Evolutionary conservation across 805 yeast species (phyloP).

Genomic region (Wickerhamiella australiensis): DNA sequence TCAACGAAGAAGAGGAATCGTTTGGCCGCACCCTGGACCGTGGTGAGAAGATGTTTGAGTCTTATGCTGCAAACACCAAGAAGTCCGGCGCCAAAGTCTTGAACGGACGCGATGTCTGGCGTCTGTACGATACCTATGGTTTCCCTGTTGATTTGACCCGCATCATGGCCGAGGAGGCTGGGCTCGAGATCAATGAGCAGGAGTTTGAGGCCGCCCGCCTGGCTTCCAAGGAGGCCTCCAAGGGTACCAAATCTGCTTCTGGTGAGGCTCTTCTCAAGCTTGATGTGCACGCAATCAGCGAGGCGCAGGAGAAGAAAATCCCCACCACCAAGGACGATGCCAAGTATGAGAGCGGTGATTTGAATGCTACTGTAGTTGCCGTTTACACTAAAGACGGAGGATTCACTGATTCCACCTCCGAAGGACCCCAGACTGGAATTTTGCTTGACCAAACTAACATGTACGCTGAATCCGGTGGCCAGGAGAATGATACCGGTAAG

Average conservation of each 20-base stretch:
- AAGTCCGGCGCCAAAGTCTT: constrained; percentile 62
- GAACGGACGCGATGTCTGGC: constrained; percentile 94
- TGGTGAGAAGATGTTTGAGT: constrained; percentile 93
- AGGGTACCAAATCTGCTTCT: constrained; percentile 60
- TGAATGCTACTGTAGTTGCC: constrained; percentile 57
- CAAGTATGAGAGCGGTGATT: constrained; percentile 57
- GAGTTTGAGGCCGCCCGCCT: constrained; percentile 86
- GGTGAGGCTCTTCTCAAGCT: constrained; percentile 58
- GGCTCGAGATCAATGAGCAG: constrained; percentile 78
- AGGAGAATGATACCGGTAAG: constrained; percentile 90
- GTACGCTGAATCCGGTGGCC: constrained; percentile 99
- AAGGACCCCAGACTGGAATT: constrained; percentile 55
- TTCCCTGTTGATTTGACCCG: constrained; percentile 98
- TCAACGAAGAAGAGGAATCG: constrained; percentile 91
- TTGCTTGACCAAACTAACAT: constrained; percentile 83
- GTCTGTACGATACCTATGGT: constrained; percentile 95
- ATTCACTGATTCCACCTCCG: constrained; percentile 32
- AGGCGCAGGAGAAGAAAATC: constrained; percentile 46
- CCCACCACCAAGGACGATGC: constrained; percentile 73
- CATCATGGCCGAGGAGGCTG: constrained; percentile 97
- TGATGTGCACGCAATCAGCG: constrained; percentile 81
- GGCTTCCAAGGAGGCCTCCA: constrained; percentile 88
- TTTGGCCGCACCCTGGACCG: constrained; percentile 93
- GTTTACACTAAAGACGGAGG: constrained; percentile 44
- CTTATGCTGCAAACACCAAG: constrained; percentile 74